Base-by-base conservation (phyloP, 108 stramenopile genomes). In the Craspedostauros australis region DNA sequence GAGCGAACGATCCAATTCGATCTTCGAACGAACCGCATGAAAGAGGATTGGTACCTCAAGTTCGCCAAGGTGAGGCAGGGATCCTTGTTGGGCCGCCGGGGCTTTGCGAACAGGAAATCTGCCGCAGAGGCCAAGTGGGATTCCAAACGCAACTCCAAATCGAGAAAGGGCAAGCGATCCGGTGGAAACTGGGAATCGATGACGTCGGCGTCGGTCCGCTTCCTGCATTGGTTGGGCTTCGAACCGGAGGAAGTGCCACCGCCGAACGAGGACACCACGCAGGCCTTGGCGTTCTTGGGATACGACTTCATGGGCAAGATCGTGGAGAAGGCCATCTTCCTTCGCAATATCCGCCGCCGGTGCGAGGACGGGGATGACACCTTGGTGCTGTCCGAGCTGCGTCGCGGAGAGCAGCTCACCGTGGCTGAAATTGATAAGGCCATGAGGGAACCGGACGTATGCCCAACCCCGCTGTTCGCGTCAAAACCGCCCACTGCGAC, bases 181-280 rank as follows among this genome's bases (percentile, higher is more conserved):
- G 22, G 49, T 8, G 66, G 75, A 8, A 50, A 54, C 12, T 89
- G 88, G 88, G 37, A 73, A 18, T 57, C 62, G 46, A 60, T 84
- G 54, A 37, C 66, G 41, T 74, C 70, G 6, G 46, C 42, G 12
- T 59, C 58, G 22, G 80, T 86, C 0, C 62, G 72, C 6, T 91
- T 91, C 51, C 69, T 86, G 56, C 85, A 86, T 60, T 91, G 88
- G 88, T 18, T 91, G 26, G 85, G 88, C 5, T 84, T 86, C 55
- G 76, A 82, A 20, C 80, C 72, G 1, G 48, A 53, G 0, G 47
- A 33, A 32, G 12, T 86, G 11, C 64, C 72, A 2, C 84, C 84
- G 28, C 88, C 88, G 2, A 64, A 86, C 61, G 79, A 76, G 9
- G 80, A 70, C 33, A 80, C 80, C 0, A 81, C 88, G 8, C 65